Evolutionary conservation across 2,329 filamentous ascomycete genomes (phyloP), one percentile per base, ranked within the genome.

Genomic region (Fusarium nematophilum): DNA sequence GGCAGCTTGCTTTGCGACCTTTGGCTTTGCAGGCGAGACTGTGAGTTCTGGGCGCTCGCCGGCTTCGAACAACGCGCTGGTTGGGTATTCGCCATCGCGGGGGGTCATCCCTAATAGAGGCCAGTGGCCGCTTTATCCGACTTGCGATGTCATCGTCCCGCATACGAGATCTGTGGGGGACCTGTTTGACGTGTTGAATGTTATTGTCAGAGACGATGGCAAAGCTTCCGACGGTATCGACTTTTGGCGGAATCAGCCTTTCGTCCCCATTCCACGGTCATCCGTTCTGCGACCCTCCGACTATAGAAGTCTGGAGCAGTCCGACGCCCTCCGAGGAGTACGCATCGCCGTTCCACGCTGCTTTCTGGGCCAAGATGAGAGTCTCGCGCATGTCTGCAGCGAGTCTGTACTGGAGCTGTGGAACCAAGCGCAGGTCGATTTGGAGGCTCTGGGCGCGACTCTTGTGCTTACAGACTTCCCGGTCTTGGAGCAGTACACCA

Each of bases 31-130:
- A 0, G 78, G 76, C 3, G 85, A 87, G 66, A 84, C 84, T 0
- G 81, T 86, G 0, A 83, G 80, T 1, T 85, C 82, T 0, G 84
- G 85, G 1, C 75, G 84, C 3, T 81, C 81, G 3, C 84, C 84
- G 0, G 83, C 83, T 1, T 83, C 79, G 0, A 86, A 86, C 58
- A 86, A 86, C 63, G 80, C 75, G 0, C 68, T 86, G 3, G 75
- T 86, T 0, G 83, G 79, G 0, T 86, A 86, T 49, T 83, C 85
- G 0, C 83, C 84, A 0, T 86, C 82, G 0, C 75, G 80, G 30
- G 82, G 82, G 0, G 57, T 82, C 0, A 72, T 87, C 11, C 79
- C 82, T 2, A 77, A 79, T 8, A 75, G 83, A 2, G 84, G 84
- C 0, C 70, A 80, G 6, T 85, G 82, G 78, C 83, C 84, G 3